Conservation (phyloP, 768 basidiomycete genomes). For the Amanita pseudoporphyria region DNA sequence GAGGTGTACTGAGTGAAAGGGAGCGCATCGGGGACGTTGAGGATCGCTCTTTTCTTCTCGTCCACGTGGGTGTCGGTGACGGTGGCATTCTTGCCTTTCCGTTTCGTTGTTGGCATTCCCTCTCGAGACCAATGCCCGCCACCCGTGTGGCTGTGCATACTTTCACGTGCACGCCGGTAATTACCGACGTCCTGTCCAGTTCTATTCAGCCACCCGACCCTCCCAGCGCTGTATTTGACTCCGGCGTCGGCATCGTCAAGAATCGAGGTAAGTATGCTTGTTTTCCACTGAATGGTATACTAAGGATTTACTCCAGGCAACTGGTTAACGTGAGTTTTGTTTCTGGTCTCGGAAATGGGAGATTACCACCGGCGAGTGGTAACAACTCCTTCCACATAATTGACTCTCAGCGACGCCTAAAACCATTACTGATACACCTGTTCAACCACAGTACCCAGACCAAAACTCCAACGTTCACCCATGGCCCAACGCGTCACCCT, state of each 20-base stretch:
- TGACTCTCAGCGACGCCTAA: too few relatives aligned
- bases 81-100: not conserved
- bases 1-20: slow-evolving; percentile 56
- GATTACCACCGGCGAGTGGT: too few relatives aligned
- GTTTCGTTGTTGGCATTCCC: not conserved
- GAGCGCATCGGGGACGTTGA: slow-evolving; percentile 12
- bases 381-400: too few relatives aligned
- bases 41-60: not conserved
- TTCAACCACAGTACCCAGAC: slow-evolving; percentile 1
- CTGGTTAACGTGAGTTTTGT: slow-evolving; percentile 25
- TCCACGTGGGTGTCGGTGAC: not conserved
- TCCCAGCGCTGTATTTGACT: slow-evolving; percentile 27
- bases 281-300: not conserved
- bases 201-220: slow-evolving; percentile 12
- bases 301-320: slow-evolving; percentile 8
- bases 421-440: not conserved
- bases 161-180: not conserved
- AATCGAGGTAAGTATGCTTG: slow-evolving; percentile 36
- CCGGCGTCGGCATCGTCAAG: slow-evolving; percentile 54
- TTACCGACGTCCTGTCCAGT: slow-evolving; percentile 5
- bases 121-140: too few relatives aligned
- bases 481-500: slow-evolving; percentile 99
- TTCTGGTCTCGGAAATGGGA: not conserved
- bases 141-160: slow-evolving; percentile 1
- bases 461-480: not conserved